phyloP scores from a whole-genome alignment of 495 filamentous ascomycete genomes.

The Penicillium canariense region DNA sequence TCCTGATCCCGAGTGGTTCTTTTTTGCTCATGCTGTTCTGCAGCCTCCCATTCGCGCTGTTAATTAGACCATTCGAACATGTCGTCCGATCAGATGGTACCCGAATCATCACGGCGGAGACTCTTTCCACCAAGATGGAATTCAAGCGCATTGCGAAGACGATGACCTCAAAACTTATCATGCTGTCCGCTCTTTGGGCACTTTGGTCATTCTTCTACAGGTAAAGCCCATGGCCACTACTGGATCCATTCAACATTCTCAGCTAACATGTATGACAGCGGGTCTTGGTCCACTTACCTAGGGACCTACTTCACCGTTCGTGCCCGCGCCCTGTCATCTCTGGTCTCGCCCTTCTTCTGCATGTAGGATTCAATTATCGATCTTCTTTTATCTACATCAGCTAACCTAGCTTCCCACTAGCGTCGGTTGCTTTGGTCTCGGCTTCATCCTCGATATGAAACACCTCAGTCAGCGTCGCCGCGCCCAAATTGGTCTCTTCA shows the following conservation, averaged over 20 bases:
- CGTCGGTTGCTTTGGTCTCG: constrained; percentile 33
- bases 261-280: constrained; percentile 18
- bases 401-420: constrained; percentile 4
- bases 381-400: neutral
- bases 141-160: constrained; percentile 28
- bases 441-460: constrained; percentile 34
- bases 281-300: constrained; percentile 29
- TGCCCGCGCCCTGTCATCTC: constrained; percentile 29
- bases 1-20: too few species aligned
- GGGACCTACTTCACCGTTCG: constrained; percentile 32
- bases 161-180: constrained; percentile 27
- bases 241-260: neutral
- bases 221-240: constrained; percentile 2
- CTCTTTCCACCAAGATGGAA: constrained; percentile 28
- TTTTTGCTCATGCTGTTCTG: too few species aligned
- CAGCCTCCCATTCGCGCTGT: constrained; percentile 27
- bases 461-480: constrained; percentile 28
- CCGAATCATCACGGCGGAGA: constrained; percentile 25
- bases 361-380: constrained; percentile 20
- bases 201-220: constrained; percentile 35
- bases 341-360: constrained; percentile 34
- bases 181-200: constrained; percentile 28
- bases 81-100: constrained; percentile 31
- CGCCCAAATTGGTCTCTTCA: constrained; percentile 30
- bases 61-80: constrained; percentile 28